Percentiles rank a stretch among this genome's conserved stretches.
These are phyloP conservation scores for Betula pendula DNA, from an alignment of 306 rosid genomes.

Conservation along the genomic window DNA sequence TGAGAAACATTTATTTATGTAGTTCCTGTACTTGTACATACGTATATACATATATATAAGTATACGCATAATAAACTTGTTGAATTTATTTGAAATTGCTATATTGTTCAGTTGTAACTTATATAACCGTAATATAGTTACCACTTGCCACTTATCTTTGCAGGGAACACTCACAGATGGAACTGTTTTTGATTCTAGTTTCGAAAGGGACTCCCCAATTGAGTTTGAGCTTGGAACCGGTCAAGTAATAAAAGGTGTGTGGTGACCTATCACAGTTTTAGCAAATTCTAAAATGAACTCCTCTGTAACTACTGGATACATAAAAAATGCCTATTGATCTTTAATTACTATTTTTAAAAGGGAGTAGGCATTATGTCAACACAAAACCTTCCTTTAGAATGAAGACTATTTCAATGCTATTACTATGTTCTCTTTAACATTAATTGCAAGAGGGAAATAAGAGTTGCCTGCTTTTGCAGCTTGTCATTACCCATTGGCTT, in stretches of 20 bases:
- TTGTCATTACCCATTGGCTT: neutral
- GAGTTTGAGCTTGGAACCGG: constrained; percentile 90
- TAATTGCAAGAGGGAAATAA: neutral
- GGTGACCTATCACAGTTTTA: neutral
- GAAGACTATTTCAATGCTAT: neutral
- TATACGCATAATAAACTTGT: neutral
- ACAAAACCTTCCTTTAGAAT: neutral
- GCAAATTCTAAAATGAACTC: neutral
- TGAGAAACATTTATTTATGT: neutral
- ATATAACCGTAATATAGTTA: neutral
- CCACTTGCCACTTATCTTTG: constrained; percentile 23
- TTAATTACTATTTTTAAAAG: neutral
- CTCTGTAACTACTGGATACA: neutral
- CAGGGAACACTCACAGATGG: constrained; percentile 99
- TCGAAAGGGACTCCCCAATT: constrained; percentile 82
- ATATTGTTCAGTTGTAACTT: neutral
- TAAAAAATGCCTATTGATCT: neutral
- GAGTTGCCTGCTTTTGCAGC: neutral
- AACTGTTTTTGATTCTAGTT: constrained; percentile 96
- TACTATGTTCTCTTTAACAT: neutral
- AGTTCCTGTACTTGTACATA: neutral
- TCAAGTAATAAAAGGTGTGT: constrained; percentile 93
- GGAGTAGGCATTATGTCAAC: neutral
- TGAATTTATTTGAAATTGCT: neutral
- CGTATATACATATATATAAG: neutral